These are phyloP conservation scores for Scortechinia acanthostroma DNA, from an alignment of 2,329 filamentous ascomycete species.

Conservation along the genomic window DNA sequence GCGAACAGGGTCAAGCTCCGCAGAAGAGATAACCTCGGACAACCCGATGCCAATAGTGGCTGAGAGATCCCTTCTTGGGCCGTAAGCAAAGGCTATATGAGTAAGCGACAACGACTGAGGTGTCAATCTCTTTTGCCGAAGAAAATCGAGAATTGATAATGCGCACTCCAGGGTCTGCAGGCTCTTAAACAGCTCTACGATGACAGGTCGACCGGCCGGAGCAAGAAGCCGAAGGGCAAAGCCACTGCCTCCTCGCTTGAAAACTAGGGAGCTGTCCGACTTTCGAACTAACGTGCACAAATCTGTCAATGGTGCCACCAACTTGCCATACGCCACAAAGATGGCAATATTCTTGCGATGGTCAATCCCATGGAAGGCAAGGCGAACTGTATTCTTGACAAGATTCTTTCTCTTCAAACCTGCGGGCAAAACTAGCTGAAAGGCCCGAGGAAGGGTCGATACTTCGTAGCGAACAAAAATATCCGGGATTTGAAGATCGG, in stretches of 20 bases:
- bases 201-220: slow-evolving; percentile 21
- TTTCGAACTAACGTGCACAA: slow-evolving; percentile 8
- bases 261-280: slow-evolving; percentile 17
- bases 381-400: slow-evolving; percentile 21
- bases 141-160: slow-evolving; percentile 6
- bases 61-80: neutral
- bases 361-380: slow-evolving; percentile 26
- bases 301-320: slow-evolving; percentile 14
- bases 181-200: slow-evolving; percentile 20
- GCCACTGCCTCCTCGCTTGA: slow-evolving; percentile 20
- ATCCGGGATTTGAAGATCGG: neutral
- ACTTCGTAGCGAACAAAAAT: neutral
- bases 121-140: neutral
- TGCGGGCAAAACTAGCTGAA: neutral
- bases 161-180: slow-evolving; percentile 26
- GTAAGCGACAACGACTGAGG: neutral
- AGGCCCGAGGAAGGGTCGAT: neutral
- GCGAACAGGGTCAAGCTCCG: neutral
- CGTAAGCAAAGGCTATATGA: neutral
- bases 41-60: neutral
- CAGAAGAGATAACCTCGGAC: neutral
- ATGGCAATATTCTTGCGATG: slow-evolving; percentile 16
- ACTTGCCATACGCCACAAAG: slow-evolving; percentile 22
- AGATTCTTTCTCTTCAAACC: slow-evolving; percentile 10
- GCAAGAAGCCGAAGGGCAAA: slow-evolving; percentile 26